A percentile compares a stretch with the other conserved stretches of the same genome.
Conservation (phyloP, 495 filamentous ascomycete species). For the Annulohypoxylon maeteangense region DNA sequence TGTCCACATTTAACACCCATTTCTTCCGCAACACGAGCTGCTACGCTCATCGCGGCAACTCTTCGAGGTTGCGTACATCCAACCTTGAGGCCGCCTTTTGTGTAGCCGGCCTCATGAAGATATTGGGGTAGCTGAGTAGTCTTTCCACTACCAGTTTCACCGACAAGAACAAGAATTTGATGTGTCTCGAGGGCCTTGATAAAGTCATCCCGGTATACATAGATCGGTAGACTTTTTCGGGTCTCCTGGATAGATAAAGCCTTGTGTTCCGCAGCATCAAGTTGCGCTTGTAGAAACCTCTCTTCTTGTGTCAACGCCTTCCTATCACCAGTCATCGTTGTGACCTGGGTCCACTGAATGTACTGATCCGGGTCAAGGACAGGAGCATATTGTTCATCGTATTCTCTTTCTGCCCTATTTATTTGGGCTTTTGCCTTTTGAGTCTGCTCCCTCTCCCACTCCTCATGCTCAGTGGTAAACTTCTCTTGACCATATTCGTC, state of each 20-base stretch:
- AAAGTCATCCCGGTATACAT: slow-evolving; percentile 78
- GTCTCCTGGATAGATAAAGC: slow-evolving; percentile 88
- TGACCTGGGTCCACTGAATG: slow-evolving; percentile 86
- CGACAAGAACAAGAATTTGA: slow-evolving; percentile 85
- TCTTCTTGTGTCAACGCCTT: slow-evolving; percentile 79
- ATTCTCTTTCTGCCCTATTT: slow-evolving; percentile 73
- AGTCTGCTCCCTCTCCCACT: slow-evolving; percentile 94
- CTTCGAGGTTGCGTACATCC: slow-evolving; percentile 90
- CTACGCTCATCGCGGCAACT: slow-evolving; percentile 97
- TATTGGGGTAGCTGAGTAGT: slow-evolving; percentile 92
- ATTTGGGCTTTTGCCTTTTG: slow-evolving; percentile 92
- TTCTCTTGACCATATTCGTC: slow-evolving; percentile 90
- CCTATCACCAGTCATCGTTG: slow-evolving; percentile 72
- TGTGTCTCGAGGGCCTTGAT: slow-evolving; percentile 77
- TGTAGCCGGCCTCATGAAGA: slow-evolving; percentile 91
- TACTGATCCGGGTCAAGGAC: slow-evolving; percentile 90
- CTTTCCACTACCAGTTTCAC: slow-evolving; percentile 90
- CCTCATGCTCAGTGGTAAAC: slow-evolving; percentile 93
- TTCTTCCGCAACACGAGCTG: slow-evolving; percentile 92
- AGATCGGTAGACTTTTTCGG: slow-evolving; percentile 90
- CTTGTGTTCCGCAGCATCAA: slow-evolving; percentile 89
- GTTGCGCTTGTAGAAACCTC: slow-evolving; percentile 76
- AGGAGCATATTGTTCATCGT: slow-evolving; percentile 92
- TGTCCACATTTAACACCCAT: slow-evolving; percentile 91
- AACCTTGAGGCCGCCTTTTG: slow-evolving; percentile 74